These are phyloP conservation scores for Colletotrichum sp. DNA, from an alignment of 2,329 filamentous ascomycete species.

Conservation along the genomic window DNA sequence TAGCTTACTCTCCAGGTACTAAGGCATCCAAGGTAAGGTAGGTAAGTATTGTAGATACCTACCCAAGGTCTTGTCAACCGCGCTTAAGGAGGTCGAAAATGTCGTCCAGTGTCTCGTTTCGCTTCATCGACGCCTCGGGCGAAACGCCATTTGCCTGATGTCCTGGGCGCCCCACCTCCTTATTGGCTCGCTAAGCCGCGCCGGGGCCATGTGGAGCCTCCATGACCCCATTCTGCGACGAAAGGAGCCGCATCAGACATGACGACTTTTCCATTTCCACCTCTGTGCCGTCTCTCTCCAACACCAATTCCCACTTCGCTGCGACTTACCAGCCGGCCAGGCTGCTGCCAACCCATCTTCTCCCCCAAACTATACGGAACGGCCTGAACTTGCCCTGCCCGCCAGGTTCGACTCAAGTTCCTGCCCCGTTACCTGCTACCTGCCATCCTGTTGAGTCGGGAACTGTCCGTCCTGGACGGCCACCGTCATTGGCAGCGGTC, in stretches of 20 bases:
- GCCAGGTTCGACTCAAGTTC: constrained; percentile 15
- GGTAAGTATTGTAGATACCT: background rate
- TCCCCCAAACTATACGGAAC: background rate
- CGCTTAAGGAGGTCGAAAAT: constrained; percentile 7
- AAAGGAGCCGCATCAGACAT: constrained; percentile 35
- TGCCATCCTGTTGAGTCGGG: constrained; percentile 14
- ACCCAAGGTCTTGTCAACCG: background rate
- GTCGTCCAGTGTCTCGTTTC: constrained; percentile 30
- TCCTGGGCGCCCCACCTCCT: constrained; percentile 19
- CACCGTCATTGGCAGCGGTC: background rate
- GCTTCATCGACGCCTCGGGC: constrained; percentile 42
- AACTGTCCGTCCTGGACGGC: constrained; percentile 4
- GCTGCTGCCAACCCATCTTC: background rate
- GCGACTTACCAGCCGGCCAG: background rate
- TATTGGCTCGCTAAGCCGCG: constrained; percentile 27
- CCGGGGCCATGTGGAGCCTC: constrained; percentile 21
- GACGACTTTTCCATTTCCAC: background rate
- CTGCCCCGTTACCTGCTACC: constrained; percentile 6
- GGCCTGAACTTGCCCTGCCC: background rate
- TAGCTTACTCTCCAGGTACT: background rate
- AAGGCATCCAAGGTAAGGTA: background rate
- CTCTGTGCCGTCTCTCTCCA: background rate
- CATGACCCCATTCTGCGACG: constrained; percentile 35
- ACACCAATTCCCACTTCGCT: background rate
- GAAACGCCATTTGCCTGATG: constrained; percentile 43